phyloP scores from a whole-genome alignment of 768 basidiomycete species.

The Naganishia randhawae region DNA sequence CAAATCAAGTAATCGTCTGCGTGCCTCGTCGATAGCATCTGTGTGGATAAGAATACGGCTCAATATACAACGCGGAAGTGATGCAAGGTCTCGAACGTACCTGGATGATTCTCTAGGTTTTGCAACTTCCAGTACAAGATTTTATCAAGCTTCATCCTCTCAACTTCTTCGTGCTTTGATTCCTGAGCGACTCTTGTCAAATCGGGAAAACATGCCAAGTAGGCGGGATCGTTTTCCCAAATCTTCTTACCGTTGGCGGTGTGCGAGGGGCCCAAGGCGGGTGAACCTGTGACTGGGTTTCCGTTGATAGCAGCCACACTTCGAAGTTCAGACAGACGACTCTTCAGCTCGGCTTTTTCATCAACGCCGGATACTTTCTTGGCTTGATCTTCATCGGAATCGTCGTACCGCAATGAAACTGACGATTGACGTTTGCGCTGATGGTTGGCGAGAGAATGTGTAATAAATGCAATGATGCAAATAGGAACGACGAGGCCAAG shows the following conservation, averaged over 20 bases:
- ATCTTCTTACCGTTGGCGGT: conserved; percentile 23
- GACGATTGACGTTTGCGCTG: conserved; percentile 26
- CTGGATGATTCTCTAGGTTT: conserved; percentile 42
- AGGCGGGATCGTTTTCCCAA: conserved; percentile 18
- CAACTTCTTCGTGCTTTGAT: conserved; percentile 24
- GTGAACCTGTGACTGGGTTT: conserved; percentile 14
- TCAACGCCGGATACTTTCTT: neutral
- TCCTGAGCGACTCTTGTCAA: conserved; percentile 30
- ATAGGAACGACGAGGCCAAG: conserved; percentile 19
- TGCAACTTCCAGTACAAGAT: conserved; percentile 40
- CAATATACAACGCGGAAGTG: neutral
- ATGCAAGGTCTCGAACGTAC: conserved; percentile 27
- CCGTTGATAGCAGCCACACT: conserved; percentile 23
- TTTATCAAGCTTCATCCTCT: conserved; percentile 29
- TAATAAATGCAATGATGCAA: conserved; percentile 19
- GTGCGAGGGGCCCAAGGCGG: neutral
- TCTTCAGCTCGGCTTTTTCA: neutral
- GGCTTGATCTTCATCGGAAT: neutral
- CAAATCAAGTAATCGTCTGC: conserved; percentile 32
- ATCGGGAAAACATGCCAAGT: conserved; percentile 23
- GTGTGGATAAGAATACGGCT: neutral
- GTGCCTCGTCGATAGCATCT: conserved; percentile 34
- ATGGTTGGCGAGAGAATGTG: conserved; percentile 23
- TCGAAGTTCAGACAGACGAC: conserved; percentile 18
- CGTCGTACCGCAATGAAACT: conserved; percentile 26